Evolutionary conservation across 192 early-diverging fungal species (phyloP), one percentile per base, ranked within the genome.

Genomic region (Helicostylum pulchrum): DNA sequence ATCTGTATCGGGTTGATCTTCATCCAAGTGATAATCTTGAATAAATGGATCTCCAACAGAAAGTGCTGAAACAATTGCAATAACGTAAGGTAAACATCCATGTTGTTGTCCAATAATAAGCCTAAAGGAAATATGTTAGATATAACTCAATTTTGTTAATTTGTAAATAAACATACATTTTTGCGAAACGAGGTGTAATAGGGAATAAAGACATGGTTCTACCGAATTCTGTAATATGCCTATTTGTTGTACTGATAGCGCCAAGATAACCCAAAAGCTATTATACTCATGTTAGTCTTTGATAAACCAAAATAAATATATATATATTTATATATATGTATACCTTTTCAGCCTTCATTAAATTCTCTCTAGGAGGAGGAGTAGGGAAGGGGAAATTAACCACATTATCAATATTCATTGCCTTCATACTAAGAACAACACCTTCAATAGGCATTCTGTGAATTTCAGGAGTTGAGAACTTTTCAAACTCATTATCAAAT

Each of bases 311-410:
- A 50, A 20, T 5, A 17, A n/a, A 30, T 12, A n/a, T n/a, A n/a
- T n/a, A n/a, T n/a, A n/a, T n/a, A n/a, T n/a, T n/a, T n/a, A n/a
- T n/a, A n/a, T n/a, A n/a, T n/a, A n/a, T n/a, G n/a, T n/a, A 62
- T 64, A 75, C 74, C 69, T 67, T 88, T 75, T 98, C 94, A 7
- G 95, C 93, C 45, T 88, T 81, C 11, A 69, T 68, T 61, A 99
- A 78, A 42, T 87, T 86, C 2, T 85, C 70, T 6, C 80, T 72
- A 36, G 83, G 84, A 34, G 97, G 97, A 34, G 94, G 91, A 8
- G 96, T 98, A 6, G 96, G 96, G 79, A 98, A 99, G 32, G 97
- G 97, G 73, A 99, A 99, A 65, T 93, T 93, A 64, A 87, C 78
- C 7, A 99, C 94, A 61, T 92, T 91, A 61, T 95, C 88, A 64